Evolutionary conservation across 495 filamentous ascomycete genomes (phyloP).

Genomic region (Lasiosphaeris hirsuta): DNA sequence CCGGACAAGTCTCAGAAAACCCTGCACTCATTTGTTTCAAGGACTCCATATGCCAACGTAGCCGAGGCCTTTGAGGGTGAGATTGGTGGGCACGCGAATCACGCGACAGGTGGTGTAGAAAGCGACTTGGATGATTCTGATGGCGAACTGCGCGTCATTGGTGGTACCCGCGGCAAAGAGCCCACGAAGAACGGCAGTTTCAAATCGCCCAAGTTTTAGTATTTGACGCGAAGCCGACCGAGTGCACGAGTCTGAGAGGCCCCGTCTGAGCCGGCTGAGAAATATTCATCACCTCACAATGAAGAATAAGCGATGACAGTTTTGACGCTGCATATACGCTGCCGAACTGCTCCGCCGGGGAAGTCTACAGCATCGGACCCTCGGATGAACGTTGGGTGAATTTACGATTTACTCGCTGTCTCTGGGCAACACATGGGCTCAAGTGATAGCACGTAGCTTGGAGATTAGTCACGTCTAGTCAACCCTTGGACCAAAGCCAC

Average conservation of each 20-base stretch:
- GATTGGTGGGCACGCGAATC: slow-evolving; percentile 13
- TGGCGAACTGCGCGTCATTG: slow-evolving; percentile 21
- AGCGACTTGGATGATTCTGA: slow-evolving; percentile 11
- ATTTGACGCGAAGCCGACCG: background rate
- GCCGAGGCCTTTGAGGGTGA: slow-evolving; percentile 40
- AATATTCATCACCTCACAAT: too few species aligned
- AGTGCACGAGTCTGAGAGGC: background rate
- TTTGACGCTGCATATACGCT: too few species aligned
- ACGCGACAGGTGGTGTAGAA: background rate
- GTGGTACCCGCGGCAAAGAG: background rate
- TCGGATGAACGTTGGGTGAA: too few species aligned
- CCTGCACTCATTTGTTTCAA: slow-evolving; percentile 11
- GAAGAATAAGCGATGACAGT: too few species aligned
- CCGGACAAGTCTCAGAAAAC: slow-evolving; percentile 12
- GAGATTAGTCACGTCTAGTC: too few species aligned
- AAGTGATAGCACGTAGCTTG: too few species aligned
- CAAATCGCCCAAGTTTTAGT: background rate
- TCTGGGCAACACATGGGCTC: too few species aligned
- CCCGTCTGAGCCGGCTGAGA: too few species aligned
- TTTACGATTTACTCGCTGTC: too few species aligned
- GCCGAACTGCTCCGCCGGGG: too few species aligned
- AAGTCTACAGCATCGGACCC: too few species aligned
- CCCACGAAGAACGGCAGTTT: background rate
- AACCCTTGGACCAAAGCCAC: too few species aligned
- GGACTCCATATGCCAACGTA: slow-evolving; percentile 36